Conservation (phyloP, 345 rosid species). For the Eucalyptus marginata region DNA sequence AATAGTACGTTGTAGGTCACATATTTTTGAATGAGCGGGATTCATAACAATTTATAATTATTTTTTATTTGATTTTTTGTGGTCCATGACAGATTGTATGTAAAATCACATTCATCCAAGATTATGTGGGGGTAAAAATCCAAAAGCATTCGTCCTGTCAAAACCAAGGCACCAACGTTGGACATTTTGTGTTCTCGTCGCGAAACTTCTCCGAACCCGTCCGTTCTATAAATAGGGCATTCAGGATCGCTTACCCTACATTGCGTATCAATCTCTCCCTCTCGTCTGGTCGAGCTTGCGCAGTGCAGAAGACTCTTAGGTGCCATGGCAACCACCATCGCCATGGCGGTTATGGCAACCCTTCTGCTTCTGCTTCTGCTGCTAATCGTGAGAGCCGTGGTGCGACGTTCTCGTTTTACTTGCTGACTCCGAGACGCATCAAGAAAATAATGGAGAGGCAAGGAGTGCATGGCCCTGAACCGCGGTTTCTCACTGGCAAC, state of each 20-base stretch:
- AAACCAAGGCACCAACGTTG: not conserved
- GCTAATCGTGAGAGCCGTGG: slow-evolving; percentile 15
- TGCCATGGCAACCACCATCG: not conserved
- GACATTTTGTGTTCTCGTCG: not conserved
- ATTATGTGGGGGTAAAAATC: not conserved
- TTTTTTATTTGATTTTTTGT: no score
- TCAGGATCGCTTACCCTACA: not conserved
- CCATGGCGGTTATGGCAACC: slow-evolving; percentile 1
- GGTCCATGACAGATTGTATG: no score
- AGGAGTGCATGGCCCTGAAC: slow-evolving; percentile 79
- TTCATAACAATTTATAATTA: no score
- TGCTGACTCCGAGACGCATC: slow-evolving; percentile 64
- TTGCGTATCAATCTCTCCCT: not conserved
- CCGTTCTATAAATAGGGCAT: not conserved
- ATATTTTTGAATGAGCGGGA: fast-evolving
- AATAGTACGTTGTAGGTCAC: no score
- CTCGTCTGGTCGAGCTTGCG: not conserved
- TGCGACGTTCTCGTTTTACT: slow-evolving; percentile 53
- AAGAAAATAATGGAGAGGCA: slow-evolving; percentile 57
- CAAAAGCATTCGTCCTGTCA: not conserved
- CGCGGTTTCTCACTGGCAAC: slow-evolving; percentile 68
- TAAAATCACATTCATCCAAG: not conserved
- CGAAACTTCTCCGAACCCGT: not conserved
- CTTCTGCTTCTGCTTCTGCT: slow-evolving; percentile 10
- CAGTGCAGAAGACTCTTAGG: not conserved